These are phyloP conservation scores for Durio zibethinus DNA, from an alignment of 345 rosid species.

Conservation along the genomic window DNA sequence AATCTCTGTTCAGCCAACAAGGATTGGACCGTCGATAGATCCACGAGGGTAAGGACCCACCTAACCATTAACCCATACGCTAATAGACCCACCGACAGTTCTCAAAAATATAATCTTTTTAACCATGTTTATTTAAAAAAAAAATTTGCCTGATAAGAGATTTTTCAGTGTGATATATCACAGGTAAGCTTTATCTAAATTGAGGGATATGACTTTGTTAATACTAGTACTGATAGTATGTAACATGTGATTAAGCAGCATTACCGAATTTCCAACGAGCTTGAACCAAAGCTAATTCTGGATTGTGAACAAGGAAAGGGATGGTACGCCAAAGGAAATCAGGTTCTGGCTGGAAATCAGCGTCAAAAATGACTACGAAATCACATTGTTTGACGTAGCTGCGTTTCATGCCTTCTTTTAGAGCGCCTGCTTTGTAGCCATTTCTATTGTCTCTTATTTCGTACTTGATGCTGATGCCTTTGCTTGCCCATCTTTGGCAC, in stretches of 20 bases:
- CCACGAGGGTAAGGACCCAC: slow-evolving; percentile 23
- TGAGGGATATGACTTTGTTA: background rate
- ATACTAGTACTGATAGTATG: background rate
- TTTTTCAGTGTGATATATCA: too few species aligned
- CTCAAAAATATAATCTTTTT: slow-evolving; percentile 15
- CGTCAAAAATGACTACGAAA: slow-evolving; percentile 86
- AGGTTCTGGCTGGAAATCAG: slow-evolving; percentile 97
- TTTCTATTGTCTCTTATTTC: slow-evolving; percentile 80
- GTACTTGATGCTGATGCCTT: slow-evolving; percentile 87
- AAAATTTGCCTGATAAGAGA: too few species aligned
- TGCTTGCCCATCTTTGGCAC: slow-evolving; percentile 93
- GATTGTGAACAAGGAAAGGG: slow-evolving; percentile 77
- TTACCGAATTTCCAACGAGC: slow-evolving; percentile 99
- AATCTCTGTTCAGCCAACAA: background rate
- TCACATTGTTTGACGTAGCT: slow-evolving; percentile 83
- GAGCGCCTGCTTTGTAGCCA: slow-evolving; percentile 92
- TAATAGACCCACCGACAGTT: slow-evolving; percentile 66
- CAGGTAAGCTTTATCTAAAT: too few species aligned
- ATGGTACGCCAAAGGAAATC: slow-evolving; percentile 84
- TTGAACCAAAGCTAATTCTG: slow-evolving; percentile 76
- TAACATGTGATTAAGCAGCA: slow-evolving; percentile 6
- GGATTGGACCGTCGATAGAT: slow-evolving; percentile 6
- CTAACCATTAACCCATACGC: background rate
- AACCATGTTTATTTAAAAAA: background rate
- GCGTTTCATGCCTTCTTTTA: slow-evolving; percentile 90